Percentiles rank a stretch among this genome's conserved stretches.
phyloP scores from a whole-genome alignment of 345 rosid genomes.

The Salix suchowensis region DNA sequence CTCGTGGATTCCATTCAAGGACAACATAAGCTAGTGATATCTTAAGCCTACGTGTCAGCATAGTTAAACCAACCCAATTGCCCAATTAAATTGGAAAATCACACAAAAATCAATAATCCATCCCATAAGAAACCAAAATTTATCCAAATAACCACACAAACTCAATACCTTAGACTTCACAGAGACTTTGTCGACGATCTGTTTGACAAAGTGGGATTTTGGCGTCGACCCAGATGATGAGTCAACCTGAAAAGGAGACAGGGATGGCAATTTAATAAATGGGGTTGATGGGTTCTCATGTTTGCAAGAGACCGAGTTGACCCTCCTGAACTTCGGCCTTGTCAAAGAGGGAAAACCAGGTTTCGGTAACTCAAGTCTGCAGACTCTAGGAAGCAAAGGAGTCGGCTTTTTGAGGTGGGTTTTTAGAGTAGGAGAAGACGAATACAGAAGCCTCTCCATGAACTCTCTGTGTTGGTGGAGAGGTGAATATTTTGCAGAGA shows the following conservation, averaged over 20 bases:
- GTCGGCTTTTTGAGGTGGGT: slow-evolving; percentile 21
- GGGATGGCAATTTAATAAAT: slow-evolving; percentile 12
- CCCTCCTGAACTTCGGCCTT: slow-evolving; percentile 36
- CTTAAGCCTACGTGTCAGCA: not conserved
- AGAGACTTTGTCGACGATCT: slow-evolving; percentile 31
- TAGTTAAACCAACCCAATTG: not conserved
- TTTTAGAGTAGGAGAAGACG: slow-evolving; percentile 48
- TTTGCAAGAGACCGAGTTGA: slow-evolving; percentile 39
- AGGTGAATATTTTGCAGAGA: slow-evolving; percentile 11
- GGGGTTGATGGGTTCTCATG: slow-evolving; percentile 24
- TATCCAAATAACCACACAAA: not conserved
- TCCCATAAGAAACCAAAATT: not conserved
- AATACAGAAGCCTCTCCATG: slow-evolving; percentile 93
- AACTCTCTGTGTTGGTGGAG: slow-evolving; percentile 23
- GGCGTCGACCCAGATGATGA: slow-evolving; percentile 30
- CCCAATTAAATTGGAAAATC: not conserved
- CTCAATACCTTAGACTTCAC: slow-evolving; percentile 49
- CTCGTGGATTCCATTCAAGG: not conserved
- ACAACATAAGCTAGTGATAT: not conserved
- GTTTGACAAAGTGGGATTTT: slow-evolving; percentile 25
- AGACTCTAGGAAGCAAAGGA: slow-evolving; percentile 38
- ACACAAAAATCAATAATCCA: not conserved
- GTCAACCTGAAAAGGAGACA: slow-evolving; percentile 20
- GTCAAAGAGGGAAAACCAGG: slow-evolving; percentile 22
- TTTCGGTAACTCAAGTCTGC: slow-evolving; percentile 36